Evolutionary conservation across 2,329 filamentous ascomycete species (phyloP).

Genomic region (Verticillium nubilum): DNA sequence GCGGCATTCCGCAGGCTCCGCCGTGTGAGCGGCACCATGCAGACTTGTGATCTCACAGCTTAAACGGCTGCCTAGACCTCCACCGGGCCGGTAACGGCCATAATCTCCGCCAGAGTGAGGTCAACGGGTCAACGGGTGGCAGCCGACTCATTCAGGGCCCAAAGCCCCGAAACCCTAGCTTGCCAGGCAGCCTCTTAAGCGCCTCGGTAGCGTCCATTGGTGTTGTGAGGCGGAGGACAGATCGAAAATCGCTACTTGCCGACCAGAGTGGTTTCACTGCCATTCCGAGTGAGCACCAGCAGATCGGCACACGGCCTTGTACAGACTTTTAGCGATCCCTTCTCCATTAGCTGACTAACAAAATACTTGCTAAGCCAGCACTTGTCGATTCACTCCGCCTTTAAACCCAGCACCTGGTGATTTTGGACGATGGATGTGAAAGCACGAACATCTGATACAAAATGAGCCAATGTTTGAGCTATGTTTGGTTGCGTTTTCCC

Average conservation of each 20-base stretch:
- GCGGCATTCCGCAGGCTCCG: neutral
- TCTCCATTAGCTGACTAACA: too few relatives aligned
- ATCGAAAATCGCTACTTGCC: neutral
- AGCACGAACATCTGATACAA: too few relatives aligned
- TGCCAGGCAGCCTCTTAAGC: neutral
- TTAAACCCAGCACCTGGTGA: too few relatives aligned
- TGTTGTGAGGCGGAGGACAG: neutral
- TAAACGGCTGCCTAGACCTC: neutral
- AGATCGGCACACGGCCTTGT: neutral
- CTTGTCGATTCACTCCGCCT: too few relatives aligned
- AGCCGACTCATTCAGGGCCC: neutral
- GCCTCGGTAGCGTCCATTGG: neutral
- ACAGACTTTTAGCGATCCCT: too few relatives aligned
- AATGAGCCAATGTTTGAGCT: too few relatives aligned
- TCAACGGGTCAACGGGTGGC: too few relatives aligned
- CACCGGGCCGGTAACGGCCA: neutral
- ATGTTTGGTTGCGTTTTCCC: too few relatives aligned
- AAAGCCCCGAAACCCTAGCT: neutral
- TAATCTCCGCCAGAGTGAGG: neutral
- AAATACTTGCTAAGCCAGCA: too few relatives aligned
- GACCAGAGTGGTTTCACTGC: neutral
- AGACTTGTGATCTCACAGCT: neutral
- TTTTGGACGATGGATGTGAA: too few relatives aligned
- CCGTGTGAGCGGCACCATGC: neutral
- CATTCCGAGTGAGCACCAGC: neutral